Conservation (phyloP, 192 early-diverging fungal species). For the Entomortierella beljakovae region DNA sequence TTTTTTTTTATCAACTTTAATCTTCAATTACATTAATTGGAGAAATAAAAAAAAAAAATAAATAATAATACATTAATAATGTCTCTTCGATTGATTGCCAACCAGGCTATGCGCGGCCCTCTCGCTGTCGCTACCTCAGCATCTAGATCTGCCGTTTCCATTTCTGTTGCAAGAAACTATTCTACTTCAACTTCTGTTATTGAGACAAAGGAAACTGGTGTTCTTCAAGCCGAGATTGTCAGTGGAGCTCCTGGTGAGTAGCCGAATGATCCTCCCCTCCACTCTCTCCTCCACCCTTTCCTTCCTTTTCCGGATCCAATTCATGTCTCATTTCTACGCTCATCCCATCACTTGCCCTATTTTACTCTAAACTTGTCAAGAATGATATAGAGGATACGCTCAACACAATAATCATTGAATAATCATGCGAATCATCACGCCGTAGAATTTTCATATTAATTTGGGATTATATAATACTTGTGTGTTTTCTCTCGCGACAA, state of each 20-base stretch:
- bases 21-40: neutral
- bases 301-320: neutral
- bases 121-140: conserved; percentile 14
- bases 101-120: conserved; percentile 32
- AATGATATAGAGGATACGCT: too few relatives aligned
- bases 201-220: conserved; percentile 28
- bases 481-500: conserved; percentile 5
- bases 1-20: neutral
- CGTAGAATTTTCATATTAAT: neutral
- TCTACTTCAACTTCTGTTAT: conserved; percentile 35
- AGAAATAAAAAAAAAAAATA: too few relatives aligned
- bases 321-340: neutral
- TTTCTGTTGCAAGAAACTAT: conserved; percentile 20
- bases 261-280: neutral
- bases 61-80: neutral
- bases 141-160: neutral
- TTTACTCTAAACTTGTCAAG: too few relatives aligned
- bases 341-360: too few relatives aligned
- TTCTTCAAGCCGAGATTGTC: conserved; percentile 53
- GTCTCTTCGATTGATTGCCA: conserved; percentile 37
- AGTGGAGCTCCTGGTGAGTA: conserved; percentile 55
- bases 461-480: neutral
- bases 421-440: neutral
- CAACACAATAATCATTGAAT: too few relatives aligned
- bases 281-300: neutral